Evolutionary conservation across 441 rosid species (phyloP), one percentile per base, ranked within the genome.

Genomic region (Croton setiger): DNA sequence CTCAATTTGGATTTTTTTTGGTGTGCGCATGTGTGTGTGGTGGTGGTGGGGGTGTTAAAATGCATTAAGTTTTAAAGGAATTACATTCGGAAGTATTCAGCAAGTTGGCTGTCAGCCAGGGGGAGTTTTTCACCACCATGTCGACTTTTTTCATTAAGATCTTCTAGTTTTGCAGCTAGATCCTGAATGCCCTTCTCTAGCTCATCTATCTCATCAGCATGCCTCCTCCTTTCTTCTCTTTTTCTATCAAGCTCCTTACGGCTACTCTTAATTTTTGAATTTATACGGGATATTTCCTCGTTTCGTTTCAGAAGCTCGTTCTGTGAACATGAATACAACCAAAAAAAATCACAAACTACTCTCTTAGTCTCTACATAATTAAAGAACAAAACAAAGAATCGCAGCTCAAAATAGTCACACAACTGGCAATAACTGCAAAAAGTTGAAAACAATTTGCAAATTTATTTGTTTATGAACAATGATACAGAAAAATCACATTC

Each of bases 41-140:
- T 27, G 31, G 31, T 27, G 31, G 31, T 2, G 31, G 31, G 1
- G 31, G 31, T 27, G 1, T 0, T 27, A 35, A 41, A 59, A 60
- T 7, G n/a, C 33, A 57, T 3, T 21, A 12, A 58, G 35, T 18
- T 35, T 18, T 60, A 49, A 68, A 69, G 71, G 72, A 80, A 89
- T 85, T 79, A 95, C 98, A 96, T 85, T 76, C 80, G 90, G 77
- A 93, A 96, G 78, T 93, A 96, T 41, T 88, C 90, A 65, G 81
- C 81, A 56, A 96, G 83, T 80, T 89, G 96, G 82, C 83, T 78
- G 63, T 91, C 93, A 80, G 85, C 91, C 78, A 91, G 78, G 63
- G 90, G 85, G 76, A 91, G 97, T 74, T 85, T 86, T 76, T 96
- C 93, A 62, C 88, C 80, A 81, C 84, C 83, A 73, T 93, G 97